Base-by-base conservation (phyloP, 164 flowering plant genomes). In the Magnolia changhungtana region DNA sequence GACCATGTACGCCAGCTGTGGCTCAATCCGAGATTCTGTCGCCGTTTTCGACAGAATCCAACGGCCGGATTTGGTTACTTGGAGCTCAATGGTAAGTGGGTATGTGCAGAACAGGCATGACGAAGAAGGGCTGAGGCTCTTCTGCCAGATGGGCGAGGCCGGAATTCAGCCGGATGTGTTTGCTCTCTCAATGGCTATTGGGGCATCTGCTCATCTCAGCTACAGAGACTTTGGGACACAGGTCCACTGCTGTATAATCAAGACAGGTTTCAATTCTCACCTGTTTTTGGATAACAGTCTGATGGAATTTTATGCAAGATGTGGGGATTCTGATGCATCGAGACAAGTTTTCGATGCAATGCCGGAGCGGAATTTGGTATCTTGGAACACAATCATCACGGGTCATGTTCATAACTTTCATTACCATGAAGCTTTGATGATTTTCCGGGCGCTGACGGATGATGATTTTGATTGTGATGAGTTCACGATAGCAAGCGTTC, bases 1-100 rank as follows among this genome's bases (percentile, higher is more conserved):
- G 19, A 76, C 63, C 74, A 80, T 82, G 85, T 82, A 84, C 59
- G 78, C 81, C 1, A 82, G 79, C 19, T 84, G 83, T 75, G 80
- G 81, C 1, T 77, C 63, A 66, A 19, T 84, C 37, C 27, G 13
- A 50, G 82, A 79, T 72, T 74, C 85, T 19, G 71, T 50, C 3
- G 58, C 63, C 74, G 83, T 77, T 77, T 84, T 84, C 51, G 61
- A 72, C 24, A 77, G 74, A 2, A 82, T 82, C 55, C 65, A 27
- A 49, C 67, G 27, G 58, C 83, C 82, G 23, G 78, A 81, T 81
- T 72, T 82, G 76, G 82, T 84, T 51, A 74, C 80, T 27, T 82
- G 82, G 80, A 81, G 83, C 69, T 79, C 82, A 23, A 77, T 84
- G 79, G 21, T 82, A 18, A 75, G 71, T 71, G 87, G 83, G 49